phyloP scores from a whole-genome alignment of 1,139 yeast species.

The Debaryomyces sp. region DNA sequence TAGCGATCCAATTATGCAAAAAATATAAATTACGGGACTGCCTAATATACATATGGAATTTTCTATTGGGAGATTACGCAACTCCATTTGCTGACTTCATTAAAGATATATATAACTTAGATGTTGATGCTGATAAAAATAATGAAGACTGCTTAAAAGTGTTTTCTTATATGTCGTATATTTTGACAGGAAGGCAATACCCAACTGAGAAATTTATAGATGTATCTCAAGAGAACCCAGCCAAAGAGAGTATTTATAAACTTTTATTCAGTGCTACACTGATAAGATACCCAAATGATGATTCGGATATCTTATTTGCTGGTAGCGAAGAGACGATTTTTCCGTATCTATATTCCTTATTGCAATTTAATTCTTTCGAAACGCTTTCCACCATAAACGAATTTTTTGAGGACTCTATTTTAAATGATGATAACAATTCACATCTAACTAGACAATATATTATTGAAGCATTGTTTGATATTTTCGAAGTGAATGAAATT shows the following conservation, averaged over 20 bases:
- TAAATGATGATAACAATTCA: slow-evolving; percentile 54
- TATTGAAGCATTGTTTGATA: slow-evolving; percentile 64
- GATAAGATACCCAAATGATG: slow-evolving; percentile 10
- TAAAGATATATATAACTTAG: slow-evolving; percentile 28
- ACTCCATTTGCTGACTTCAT: slow-evolving; percentile 68
- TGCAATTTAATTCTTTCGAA: slow-evolving; percentile 55
- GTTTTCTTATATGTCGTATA: slow-evolving; percentile 64
- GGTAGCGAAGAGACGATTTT: slow-evolving; percentile 46
- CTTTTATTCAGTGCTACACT: slow-evolving; percentile 46
- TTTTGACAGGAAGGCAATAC: slow-evolving; percentile 76
- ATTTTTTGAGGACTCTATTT: slow-evolving; percentile 71
- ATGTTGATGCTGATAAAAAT: slow-evolving; percentile 10
- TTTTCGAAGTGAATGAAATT: slow-evolving; percentile 37
- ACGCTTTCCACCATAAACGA: slow-evolving; percentile 71
- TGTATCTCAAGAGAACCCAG: slow-evolving; percentile 25
- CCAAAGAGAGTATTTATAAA: slow-evolving; percentile 53
- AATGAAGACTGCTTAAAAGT: slow-evolving; percentile 36
- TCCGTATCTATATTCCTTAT: slow-evolving; percentile 57
- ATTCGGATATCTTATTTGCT: slow-evolving; percentile 12
- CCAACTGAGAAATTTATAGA: slow-evolving; percentile 63
- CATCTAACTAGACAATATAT: slow-evolving; percentile 62
- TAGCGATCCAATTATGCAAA: slow-evolving; percentile 62
- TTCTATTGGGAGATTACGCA: slow-evolving; percentile 62
- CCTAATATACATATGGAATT: slow-evolving; percentile 68
- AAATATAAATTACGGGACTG: slow-evolving; percentile 59